phyloP scores from a whole-genome alignment of 192 early-diverging fungal species.

The Phycomyces blakesleeanus region DNA sequence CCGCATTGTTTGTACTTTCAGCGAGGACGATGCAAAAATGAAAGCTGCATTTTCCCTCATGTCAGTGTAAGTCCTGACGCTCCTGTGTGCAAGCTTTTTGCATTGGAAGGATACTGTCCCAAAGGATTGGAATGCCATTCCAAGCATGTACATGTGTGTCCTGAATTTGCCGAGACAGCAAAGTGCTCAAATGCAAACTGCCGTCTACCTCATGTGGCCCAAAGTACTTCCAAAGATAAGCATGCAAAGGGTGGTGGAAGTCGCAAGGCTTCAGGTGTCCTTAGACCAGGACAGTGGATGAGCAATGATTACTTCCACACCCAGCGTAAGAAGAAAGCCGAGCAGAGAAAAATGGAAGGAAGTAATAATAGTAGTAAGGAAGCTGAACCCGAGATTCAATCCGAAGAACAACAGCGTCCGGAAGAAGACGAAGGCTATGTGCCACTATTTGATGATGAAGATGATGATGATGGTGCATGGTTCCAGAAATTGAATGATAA shows the following conservation, averaged over 20 bases:
- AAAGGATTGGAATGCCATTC: conserved; percentile 51
- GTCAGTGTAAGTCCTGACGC: conserved; percentile 52
- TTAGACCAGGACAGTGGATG: conserved; percentile 11
- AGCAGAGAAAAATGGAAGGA: conserved; percentile 18
- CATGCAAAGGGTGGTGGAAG: neutral
- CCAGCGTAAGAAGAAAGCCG: neutral
- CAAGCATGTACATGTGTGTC: conserved; percentile 68
- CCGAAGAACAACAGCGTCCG: neutral
- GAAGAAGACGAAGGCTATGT: conserved; percentile 34
- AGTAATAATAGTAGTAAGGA: no score
- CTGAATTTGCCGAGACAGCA: conserved; percentile 60
- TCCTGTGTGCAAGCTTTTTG: conserved; percentile 63
- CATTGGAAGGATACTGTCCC: conserved; percentile 58
- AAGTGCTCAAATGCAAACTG: conserved; percentile 56
- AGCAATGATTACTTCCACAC: conserved; percentile 3
- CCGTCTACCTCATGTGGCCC: conserved; percentile 54
- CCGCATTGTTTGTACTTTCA: conserved; percentile 69
- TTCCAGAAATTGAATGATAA: conserved; percentile 51
- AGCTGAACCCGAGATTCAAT: neutral
- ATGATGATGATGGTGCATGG: conserved; percentile 37
- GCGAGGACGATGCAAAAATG: conserved; percentile 50
- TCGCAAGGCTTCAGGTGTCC: conserved; percentile 9
- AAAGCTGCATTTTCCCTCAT: conserved; percentile 56
- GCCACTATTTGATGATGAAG: conserved; percentile 24
- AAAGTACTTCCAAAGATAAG: conserved; percentile 6